Base-by-base conservation (phyloP, 2,329 filamentous ascomycete genomes). In the Lecanicillium sp. region DNA sequence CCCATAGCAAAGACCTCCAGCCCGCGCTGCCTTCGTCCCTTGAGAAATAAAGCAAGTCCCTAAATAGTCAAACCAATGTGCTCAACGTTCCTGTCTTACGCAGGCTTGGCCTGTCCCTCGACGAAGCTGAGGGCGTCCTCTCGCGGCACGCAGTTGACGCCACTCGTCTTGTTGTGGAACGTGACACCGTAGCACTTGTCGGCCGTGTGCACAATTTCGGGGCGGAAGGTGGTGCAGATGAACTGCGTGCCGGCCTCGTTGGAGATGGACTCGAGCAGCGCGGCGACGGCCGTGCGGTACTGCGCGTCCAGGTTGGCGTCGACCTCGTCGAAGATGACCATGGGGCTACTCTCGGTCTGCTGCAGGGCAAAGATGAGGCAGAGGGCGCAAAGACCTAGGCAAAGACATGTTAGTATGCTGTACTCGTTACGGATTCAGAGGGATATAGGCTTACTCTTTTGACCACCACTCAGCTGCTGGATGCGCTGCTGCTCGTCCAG, bases 251-350 rank as follows among this genome's bases (percentile, higher is more conserved):
- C 75, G 12, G 76, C 77, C 55, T 83, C 79, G 51, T 77, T 71
- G 12, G 84, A 88, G 54, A 89, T 90, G 47, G 83, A 84, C 61
- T 91, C 76, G 19, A 98, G 77, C 71, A 97, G 87, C 49, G 87
- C 79, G 3, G 93, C 93, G 10, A 98, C 93, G 1, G 93, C 91
- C 1, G 93, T 96, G 52, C 93, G 86, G 72, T 98, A 98, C 68
- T 98, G 93, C 1, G 93, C 90, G 65, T 98, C 93, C 20, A 98
- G 79, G 64, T 98, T 98, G 66, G 93, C 93, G 62, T 98, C 93
- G 54, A 98, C 95, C 68, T 98, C 93, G 66, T 98, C 93, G 59
- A 98, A 98, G 60, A 98, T 90, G 65, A 98, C 96, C 76, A 98
- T 97, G 1, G 93, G 93, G 37, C 91, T 94, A 9, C 91, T 93